Base-by-base conservation (phyloP, 257 asterid genomes). In the Datura wrightii region DNA sequence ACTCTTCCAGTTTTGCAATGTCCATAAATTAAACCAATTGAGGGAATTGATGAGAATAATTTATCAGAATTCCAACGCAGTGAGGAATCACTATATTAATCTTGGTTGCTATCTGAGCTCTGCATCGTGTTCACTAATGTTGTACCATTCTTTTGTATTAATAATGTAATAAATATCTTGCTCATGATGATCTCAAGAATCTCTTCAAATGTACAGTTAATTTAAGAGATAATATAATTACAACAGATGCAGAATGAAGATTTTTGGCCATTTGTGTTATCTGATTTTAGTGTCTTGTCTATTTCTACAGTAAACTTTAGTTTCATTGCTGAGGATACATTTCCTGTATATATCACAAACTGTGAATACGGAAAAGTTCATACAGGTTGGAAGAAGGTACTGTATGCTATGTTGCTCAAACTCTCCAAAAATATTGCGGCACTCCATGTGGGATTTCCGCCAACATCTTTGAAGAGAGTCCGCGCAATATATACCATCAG, bases 151-250 rank as follows among this genome's bases (percentile, higher is more conserved):
- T 31, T 31, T 14, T 52, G 46, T 76, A 14, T 14, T 76, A 3
- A 7, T 76, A 16, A 78, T 78, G 82, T 78, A 78, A 52, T 34
- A 24, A 31, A 31, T 15, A 52, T 78, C 46, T 52, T 78, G 82
- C 31, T 52, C 63, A 34, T 52, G 62, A 50, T 76, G 62, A 76
- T 52, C 62, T 50, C 9, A 50, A 78, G 48, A 52, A 52, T 78
- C 62, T 8, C 63, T 78, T 63, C 82, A 34, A 52, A 78, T 52
- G 82, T 14, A 78, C 44, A 78, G 63, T 31, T 6, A 31, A 78
- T 24, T 78, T 13, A 31, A 50, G 31, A 52, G 31, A 74, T 74
- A 44, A 24, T 24, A 50, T 50, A 78, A 31, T 78, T 52, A 13
- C 46, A 31, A 52, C 48, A 78, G 6, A 8, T 31, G 31, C 42